Evolutionary conservation across 805 yeast species (phyloP).

Genomic region (Peterozyma toletana): DNA sequence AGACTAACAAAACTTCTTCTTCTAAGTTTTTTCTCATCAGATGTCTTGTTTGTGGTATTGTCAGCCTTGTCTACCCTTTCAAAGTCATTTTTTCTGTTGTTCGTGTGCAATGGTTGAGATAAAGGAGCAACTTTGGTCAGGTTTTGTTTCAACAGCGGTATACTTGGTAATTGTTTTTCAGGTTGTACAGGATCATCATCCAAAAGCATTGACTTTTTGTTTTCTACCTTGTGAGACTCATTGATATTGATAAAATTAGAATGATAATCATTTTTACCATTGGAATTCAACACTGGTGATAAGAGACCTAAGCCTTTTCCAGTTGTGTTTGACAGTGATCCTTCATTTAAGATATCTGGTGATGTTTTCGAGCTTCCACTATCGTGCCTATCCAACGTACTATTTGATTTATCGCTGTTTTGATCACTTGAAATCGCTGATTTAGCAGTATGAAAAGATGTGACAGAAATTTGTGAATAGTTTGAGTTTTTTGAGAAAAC

Average conservation of each 20-base stretch:
- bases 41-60: not conserved
- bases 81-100: no score
- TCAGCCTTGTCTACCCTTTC: no score
- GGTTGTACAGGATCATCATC: no score
- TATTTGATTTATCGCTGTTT: not conserved
- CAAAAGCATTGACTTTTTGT: no score
- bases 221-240: no score
- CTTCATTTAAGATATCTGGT: no score
- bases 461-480: constrained; percentile 12
- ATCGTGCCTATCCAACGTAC: not conserved
- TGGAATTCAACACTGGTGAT: not conserved
- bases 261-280: not conserved
- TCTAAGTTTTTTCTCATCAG: constrained; percentile 6
- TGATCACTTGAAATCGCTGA: constrained; percentile 9
- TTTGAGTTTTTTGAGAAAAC: not conserved
- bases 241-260: no score
- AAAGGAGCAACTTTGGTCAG: no score
- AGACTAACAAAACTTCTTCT: constrained; percentile 13
- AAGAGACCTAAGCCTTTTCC: constrained; percentile 1
- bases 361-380: not conserved
- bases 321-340: not conserved
- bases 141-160: no score
- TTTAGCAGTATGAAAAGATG: constrained; percentile 24
- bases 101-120: no score
- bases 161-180: no score